phyloP scores from a whole-genome alignment of 1,284 basidiomycete species.

The Phenoliferia sp. region DNA sequence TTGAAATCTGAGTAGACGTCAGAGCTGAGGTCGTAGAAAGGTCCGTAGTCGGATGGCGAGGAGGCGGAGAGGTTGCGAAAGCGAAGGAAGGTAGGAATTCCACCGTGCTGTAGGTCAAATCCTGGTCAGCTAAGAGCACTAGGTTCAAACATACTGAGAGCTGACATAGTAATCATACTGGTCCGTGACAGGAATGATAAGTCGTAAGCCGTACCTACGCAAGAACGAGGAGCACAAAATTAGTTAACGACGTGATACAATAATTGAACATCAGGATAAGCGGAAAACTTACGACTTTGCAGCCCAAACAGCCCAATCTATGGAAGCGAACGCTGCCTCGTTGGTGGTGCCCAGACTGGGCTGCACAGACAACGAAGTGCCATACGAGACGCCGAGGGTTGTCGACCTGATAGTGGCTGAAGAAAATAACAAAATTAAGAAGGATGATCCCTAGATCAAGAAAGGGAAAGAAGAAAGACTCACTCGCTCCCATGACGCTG shows the following conservation, averaged over 20 bases:
- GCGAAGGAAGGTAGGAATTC: constrained; percentile 33
- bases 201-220: constrained; percentile 39
- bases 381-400: constrained; percentile 44
- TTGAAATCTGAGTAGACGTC: constrained; percentile 29
- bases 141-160: background rate
- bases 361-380: constrained; percentile 40
- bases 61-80: constrained; percentile 30
- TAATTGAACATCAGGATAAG: background rate
- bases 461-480: background rate
- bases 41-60: constrained; percentile 13
- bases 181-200: constrained; percentile 43
- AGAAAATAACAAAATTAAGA: too few species aligned
- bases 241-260: background rate
- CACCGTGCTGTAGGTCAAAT: constrained; percentile 9
- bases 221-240: background rate
- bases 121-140: background rate
- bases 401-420: constrained; percentile 40
- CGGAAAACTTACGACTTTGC: constrained; percentile 29
- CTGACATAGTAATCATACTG: constrained; percentile 39
- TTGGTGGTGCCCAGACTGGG: constrained; percentile 41
- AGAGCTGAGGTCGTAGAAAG: constrained; percentile 22
- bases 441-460: too few species aligned
- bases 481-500: constrained; percentile 42
- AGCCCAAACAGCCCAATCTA: constrained; percentile 44
- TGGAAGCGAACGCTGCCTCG: constrained; percentile 31